A percentile compares a stretch with the other conserved stretches of the same genome.
Conservation (phyloP, 768 basidiomycete genomes). For the Kwoniella shandongensis region DNA sequence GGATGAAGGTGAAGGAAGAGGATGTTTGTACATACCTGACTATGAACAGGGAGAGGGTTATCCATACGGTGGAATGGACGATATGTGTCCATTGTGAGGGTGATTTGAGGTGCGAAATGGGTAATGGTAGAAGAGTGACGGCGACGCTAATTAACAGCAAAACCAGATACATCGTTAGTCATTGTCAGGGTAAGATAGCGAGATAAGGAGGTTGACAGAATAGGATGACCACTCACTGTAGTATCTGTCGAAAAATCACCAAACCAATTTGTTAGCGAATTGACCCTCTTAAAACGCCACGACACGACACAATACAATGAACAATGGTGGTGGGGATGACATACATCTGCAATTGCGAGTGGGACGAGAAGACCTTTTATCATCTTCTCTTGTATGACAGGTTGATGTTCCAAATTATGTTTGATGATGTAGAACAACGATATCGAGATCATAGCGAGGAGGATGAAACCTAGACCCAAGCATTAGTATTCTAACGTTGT, state of each 20-base stretch:
- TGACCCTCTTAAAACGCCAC: no score
- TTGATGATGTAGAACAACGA: slow-evolving; percentile 39
- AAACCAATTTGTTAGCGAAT: no score
- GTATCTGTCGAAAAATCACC: no score
- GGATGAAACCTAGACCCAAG: slow-evolving; percentile 50
- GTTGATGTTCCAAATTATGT: slow-evolving; percentile 25
- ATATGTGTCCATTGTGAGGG: slow-evolving; percentile 44
- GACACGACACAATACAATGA: no score
- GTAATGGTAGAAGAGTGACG: slow-evolving; percentile 44
- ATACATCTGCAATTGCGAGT: slow-evolving; percentile 47
- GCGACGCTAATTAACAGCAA: slow-evolving; percentile 24
- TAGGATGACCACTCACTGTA: slow-evolving; percentile 32
- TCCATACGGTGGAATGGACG: slow-evolving; percentile 46
- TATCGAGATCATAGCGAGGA: slow-evolving; percentile 47
- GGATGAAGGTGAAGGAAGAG: neutral
- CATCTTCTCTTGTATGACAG: slow-evolving; percentile 40
- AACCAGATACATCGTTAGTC: no score
- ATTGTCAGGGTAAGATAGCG: neutral
- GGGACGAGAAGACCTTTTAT: slow-evolving; percentile 46
- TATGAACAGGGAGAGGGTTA: slow-evolving; percentile 44
- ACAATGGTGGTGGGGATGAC: no score
- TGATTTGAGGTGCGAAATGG: slow-evolving; percentile 33
- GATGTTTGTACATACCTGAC: slow-evolving; percentile 3
- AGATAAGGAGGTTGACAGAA: neutral
- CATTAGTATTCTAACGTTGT: no score